Percentiles rank a stretch among this genome's conserved stretches.
phyloP scores from a whole-genome alignment of 805 yeast genomes.

The Clavispora fructus region DNA sequence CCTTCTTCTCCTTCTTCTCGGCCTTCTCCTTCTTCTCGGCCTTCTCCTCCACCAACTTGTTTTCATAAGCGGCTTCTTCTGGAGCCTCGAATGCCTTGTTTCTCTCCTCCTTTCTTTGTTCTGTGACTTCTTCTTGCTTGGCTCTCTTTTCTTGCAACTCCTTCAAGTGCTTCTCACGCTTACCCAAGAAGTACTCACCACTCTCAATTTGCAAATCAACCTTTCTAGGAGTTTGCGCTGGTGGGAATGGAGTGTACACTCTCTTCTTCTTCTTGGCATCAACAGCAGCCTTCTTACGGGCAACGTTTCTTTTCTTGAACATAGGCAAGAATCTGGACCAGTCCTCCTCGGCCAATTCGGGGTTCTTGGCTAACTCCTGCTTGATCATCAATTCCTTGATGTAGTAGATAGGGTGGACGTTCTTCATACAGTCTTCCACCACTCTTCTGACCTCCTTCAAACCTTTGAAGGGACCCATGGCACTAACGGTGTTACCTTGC shows the following conservation, averaged over 20 bases:
- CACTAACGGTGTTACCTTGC: conserved; percentile 95
- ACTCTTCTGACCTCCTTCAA: conserved; percentile 87
- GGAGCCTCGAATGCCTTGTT: conserved; percentile 83
- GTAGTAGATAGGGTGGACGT: conserved; percentile 95
- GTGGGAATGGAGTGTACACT: conserved; percentile 98
- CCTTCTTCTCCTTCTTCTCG: conserved; percentile 20
- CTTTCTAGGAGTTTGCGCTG: conserved; percentile 94
- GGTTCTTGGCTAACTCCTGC: conserved; percentile 89
- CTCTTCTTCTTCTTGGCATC: conserved; percentile 56
- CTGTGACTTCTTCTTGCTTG: conserved; percentile 67
- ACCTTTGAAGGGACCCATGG: conserved; percentile 95
- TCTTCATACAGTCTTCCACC: conserved; percentile 96
- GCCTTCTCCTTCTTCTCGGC: conserved; percentile 14
- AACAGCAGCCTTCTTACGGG: conserved; percentile 81
- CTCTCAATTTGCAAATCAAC: conserved; percentile 94
- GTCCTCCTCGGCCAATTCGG: conserved; percentile 91
- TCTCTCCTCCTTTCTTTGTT: conserved; percentile 62
- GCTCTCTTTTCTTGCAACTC: conserved; percentile 72
- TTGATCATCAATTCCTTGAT: conserved; percentile 97
- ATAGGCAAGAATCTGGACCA: conserved; percentile 96
- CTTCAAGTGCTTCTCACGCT: conserved; percentile 70
- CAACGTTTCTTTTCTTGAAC: conserved; percentile 94
- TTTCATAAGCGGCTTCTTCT: conserved; percentile 58
- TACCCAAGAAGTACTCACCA: conserved; percentile 95
- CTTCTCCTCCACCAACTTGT: conserved; percentile 22